Evolutionary conservation across 1,139 yeast genomes (phyloP), one percentile per base, ranked within the genome.

Genomic region (Barnettozyma hawaiiensis): DNA sequence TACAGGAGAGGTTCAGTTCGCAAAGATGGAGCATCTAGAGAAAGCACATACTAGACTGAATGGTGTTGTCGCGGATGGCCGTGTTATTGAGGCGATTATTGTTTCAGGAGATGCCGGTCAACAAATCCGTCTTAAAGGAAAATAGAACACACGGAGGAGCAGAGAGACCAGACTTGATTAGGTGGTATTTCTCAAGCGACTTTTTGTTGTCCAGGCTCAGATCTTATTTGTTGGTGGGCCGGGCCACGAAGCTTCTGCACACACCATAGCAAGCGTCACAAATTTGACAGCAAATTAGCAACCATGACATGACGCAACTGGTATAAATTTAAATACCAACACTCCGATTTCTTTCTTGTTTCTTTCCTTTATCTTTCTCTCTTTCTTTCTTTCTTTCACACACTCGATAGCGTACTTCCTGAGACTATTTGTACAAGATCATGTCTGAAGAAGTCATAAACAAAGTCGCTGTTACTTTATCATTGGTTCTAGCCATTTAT

Each of bases 401-500:
- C n/a, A n/a, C n/a, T n/a, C n/a, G n/a, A n/a, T n/a, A n/a, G n/a
- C n/a, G n/a, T n/a, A n/a, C n/a, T n/a, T n/a, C n/a, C n/a, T n/a
- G n/a, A n/a, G n/a, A n/a, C n/a, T n/a, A 21, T 21, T 21, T 21
- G 22, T 21, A 21, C 22, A 8, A 21, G 8, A 21, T 6, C 22
- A 34, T 34, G 37, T 35, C 39, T 9, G 32, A 35, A 14, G 19
- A 26, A 12, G n/a, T 42, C 4, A 16, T 31, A 21, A 71, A 71
- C 53, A 72, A 75, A 55, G 64, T 73, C 21, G 59, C 75, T 2
- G 67, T 78, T 24, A 62, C 74, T 31, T 61, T 73, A 20, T 71
- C 85, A 5, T 71, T 73, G 52, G 63, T 65, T 2, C 67, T 82
- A 31, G 71, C 86, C 1, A 62, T 70, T 11, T 75, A 74, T 54